phyloP scores from a whole-genome alignment of 441 rosid species.

The Flueggea neowawraea region DNA sequence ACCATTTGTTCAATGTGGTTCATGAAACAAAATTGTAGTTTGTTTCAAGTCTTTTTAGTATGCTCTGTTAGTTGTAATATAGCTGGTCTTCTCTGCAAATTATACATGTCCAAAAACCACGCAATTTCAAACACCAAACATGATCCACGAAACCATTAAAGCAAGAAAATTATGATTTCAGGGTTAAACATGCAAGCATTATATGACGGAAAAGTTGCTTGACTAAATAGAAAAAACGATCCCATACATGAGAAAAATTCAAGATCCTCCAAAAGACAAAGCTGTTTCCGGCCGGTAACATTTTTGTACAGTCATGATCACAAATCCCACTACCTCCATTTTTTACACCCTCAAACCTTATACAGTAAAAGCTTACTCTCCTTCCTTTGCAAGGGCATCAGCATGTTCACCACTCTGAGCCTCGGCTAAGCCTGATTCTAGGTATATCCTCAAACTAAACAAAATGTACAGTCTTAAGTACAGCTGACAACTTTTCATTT shows the following conservation, averaged over 20 bases:
- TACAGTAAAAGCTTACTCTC: constrained; percentile 20
- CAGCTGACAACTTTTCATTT: constrained; percentile 41
- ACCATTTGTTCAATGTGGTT: too few relatives aligned
- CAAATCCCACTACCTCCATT: constrained; percentile 22
- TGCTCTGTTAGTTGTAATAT: too few relatives aligned
- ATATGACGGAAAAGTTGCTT: constrained; percentile 9
- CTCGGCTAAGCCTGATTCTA: constrained; percentile 40
- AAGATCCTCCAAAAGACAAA: constrained; percentile 19
- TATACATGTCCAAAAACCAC: too few relatives aligned
- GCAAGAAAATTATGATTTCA: not conserved
- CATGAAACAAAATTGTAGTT: too few relatives aligned
- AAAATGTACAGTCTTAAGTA: constrained; percentile 55
- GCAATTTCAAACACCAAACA: too few relatives aligned
- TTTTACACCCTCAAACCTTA: constrained; percentile 45
- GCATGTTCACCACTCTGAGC: constrained; percentile 31
- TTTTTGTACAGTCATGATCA: constrained; percentile 38
- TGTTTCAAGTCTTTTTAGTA: too few relatives aligned
- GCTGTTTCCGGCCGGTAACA: constrained; percentile 27
- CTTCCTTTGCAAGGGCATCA: constrained; percentile 26
- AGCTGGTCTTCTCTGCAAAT: too few relatives aligned
- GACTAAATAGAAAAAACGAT: constrained; percentile 8
- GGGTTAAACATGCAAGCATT: not conserved
- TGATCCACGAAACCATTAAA: not conserved
- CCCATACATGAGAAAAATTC: constrained; percentile 28
- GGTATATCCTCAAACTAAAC: constrained; percentile 43